Percentiles rank a stretch among this genome's conserved stretches.
phyloP scores from a whole-genome alignment of 2,329 filamentous ascomycete genomes.

The Exophiala mesophila region DNA sequence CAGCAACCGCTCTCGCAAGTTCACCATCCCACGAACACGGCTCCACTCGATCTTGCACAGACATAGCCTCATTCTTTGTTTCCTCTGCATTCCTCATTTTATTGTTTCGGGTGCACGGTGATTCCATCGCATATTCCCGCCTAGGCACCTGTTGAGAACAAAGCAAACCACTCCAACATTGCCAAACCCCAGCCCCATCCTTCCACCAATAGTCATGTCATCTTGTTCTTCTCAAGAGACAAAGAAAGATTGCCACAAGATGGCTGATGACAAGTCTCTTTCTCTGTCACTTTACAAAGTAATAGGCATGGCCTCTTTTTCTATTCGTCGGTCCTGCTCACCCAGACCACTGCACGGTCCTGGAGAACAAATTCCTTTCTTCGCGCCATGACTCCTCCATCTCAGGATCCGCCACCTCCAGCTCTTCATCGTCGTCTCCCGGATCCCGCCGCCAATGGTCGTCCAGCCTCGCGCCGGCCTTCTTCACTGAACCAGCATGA shows the following conservation, averaged over 20 bases:
- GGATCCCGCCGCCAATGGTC: slow-evolving; percentile 32
- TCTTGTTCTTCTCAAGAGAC: slow-evolving; percentile 4
- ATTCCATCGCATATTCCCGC: slow-evolving; percentile 31
- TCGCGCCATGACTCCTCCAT: slow-evolving; percentile 27
- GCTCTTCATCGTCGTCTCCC: slow-evolving; percentile 42
- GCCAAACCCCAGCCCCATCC: slow-evolving; percentile 13
- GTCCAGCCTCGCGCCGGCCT: slow-evolving; percentile 31
- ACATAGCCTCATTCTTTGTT: slow-evolving; percentile 26
- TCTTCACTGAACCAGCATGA: slow-evolving; percentile 28
- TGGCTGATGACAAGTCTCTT: background rate
- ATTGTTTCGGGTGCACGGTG: slow-evolving; percentile 32
- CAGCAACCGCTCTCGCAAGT: slow-evolving; percentile 1
- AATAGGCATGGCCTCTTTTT: slow-evolving; percentile 7
- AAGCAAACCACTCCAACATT: slow-evolving; percentile 31
- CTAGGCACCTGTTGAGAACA: slow-evolving; percentile 29
- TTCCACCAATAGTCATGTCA: slow-evolving; percentile 8
- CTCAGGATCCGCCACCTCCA: slow-evolving; percentile 35
- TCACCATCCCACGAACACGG: slow-evolving; percentile 10
- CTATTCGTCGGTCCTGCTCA: slow-evolving; percentile 14
- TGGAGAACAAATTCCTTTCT: slow-evolving; percentile 27
- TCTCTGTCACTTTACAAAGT: slow-evolving; percentile 16
- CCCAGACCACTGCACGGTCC: slow-evolving; percentile 17
- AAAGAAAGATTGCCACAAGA: background rate
- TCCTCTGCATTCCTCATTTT: slow-evolving; percentile 27
- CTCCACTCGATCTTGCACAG: slow-evolving; percentile 9